A percentile compares a stretch with the other conserved stretches of the same genome.
These are phyloP conservation scores for Phalaenopsis aphrodite DNA, from an alignment of 106 monocot genomes.

Conservation along the genomic window DNA sequence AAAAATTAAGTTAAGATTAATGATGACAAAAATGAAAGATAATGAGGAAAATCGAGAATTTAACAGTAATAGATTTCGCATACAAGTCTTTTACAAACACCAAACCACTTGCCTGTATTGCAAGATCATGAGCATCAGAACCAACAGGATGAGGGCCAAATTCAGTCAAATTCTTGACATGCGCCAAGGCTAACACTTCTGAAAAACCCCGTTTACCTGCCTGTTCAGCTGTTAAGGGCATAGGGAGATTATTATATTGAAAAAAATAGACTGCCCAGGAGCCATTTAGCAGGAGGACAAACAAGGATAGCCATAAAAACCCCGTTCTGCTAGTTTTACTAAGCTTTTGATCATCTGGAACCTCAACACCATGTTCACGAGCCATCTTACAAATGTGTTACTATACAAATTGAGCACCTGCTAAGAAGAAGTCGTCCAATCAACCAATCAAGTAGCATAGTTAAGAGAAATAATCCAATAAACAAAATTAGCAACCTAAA, in stretches of 20 bases:
- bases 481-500: constrained; percentile 4
- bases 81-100: not conserved
- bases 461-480: not conserved
- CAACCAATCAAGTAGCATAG: not conserved
- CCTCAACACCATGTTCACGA: constrained; percentile 7
- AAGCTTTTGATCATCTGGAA: constrained; percentile 10
- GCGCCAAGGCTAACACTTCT: constrained; percentile 67
- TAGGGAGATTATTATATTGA: constrained; percentile 67
- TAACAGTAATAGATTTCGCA: not conserved
- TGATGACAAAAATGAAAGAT: not conserved
- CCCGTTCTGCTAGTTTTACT: constrained; percentile 28
- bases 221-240: constrained; percentile 48
- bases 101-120: constrained; percentile 49
- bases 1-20: not conserved
- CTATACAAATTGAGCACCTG: constrained; percentile 2
- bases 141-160: constrained; percentile 91
- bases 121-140: constrained; percentile 76
- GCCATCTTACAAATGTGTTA: constrained; percentile 21
- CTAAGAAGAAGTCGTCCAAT: not conserved
- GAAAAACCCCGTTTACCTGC: constrained; percentile 96
- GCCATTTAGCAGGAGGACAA: constrained; percentile 53
- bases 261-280: constrained; percentile 66
- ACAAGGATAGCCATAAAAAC: constrained; percentile 51
- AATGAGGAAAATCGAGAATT: not conserved
- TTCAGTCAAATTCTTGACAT: constrained; percentile 74